phyloP scores from a whole-genome alignment of 228 moss, liverwort and hornwort genomes.

The Sphagnum fallax region DNA sequence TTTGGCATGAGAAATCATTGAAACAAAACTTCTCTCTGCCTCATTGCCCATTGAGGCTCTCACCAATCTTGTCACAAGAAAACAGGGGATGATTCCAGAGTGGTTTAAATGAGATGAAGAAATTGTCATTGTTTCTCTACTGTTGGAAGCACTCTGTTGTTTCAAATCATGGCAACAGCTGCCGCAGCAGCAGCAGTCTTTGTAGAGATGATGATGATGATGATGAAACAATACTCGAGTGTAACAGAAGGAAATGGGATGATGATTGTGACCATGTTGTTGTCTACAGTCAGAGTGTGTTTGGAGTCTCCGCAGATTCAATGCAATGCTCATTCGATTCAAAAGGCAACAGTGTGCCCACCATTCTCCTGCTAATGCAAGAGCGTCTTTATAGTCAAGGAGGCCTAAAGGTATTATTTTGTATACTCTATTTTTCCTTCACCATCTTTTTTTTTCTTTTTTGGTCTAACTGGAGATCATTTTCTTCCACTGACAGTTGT shows the following conservation, averaged over 20 bases:
- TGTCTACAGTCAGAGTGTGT: constrained; percentile 72
- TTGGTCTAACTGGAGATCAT: neutral
- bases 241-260: no score
- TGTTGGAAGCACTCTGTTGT: neutral
- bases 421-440: neutral
- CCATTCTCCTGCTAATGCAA: constrained; percentile 48
- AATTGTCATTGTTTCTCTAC: neutral
- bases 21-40: no score
- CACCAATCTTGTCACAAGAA: no score
- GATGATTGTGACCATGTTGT: neutral
- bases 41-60: no score
- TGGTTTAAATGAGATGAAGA: neutral
- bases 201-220: neutral
- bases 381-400: constrained; percentile 45
- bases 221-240: neutral
- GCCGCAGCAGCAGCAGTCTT: neutral
- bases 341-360: constrained; percentile 49
- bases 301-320: constrained; percentile 94
- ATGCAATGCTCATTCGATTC: constrained; percentile 91
- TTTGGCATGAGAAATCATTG: no score
- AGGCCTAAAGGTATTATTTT: constrained; percentile 30
- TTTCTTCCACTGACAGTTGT: neutral
- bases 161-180: neutral
- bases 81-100: no score
- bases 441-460: neutral